Evolutionary conservation across 805 yeast genomes (phyloP), one percentile per base, ranked within the genome.

Genomic region (Scheffersomyces stipitis): DNA sequence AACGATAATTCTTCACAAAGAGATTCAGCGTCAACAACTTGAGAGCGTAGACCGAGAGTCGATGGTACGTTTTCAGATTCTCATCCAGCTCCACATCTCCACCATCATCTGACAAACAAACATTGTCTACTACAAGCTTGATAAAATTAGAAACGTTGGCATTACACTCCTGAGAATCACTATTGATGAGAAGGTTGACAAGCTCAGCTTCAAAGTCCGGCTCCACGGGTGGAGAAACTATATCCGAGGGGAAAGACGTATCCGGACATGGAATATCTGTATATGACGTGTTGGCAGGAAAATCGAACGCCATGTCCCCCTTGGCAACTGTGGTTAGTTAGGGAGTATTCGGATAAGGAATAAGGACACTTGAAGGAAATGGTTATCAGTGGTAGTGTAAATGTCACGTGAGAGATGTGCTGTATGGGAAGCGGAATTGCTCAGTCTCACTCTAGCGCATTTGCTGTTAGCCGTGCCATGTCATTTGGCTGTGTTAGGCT

Each of bases 141-240:
- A 69, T 41, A 38, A 44, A 63, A 3, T 48, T 40, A 1, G 69
- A 63, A 13, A 69, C 48, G 47, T 66, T 66, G 37, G 60, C 53
- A 47, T 69, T 69, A 42, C 70, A 64, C 42, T 60, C 75, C 4
- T 42, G 41, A 7, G 71, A 48, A 37, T 69, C 75, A 38, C 72
- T 65, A 26, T 59, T 60, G 33, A 66, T 50, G 9, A 68, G 48
- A 12, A 55, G 38, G 10, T 54, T 48, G 9, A 40, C 28, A 4
- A 54, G 26, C n/a, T 40, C 35, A n/a, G 32, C 40, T 14, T 40
- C 41, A 10, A 37, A 22, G 27, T 30, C 28, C 12, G 22, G 31
- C 22, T 33, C 33, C 17, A 29, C 27, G 13, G 40, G 30, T 6
- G 40, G 10, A 10, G 7, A 20, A 7, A 7, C 24, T 7, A 20